Conservation (phyloP, 208 protist genomes). For the Vickermania spadyakhi region DNA sequence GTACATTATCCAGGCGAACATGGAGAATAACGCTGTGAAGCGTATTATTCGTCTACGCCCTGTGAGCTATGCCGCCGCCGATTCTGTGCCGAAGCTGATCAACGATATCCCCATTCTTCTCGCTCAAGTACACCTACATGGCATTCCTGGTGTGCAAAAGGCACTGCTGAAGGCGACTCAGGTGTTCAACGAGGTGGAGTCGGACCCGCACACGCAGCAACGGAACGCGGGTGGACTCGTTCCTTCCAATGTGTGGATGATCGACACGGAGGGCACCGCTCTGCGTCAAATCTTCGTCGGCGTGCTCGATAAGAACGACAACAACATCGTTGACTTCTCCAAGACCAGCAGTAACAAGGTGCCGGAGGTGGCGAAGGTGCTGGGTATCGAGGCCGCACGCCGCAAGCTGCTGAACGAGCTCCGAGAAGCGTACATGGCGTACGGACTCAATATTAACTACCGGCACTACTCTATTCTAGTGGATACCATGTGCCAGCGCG, state of each 20-base stretch:
- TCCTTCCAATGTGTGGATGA: slow-evolving; percentile 86
- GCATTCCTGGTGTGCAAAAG: slow-evolving; percentile 95
- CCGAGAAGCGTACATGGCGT: slow-evolving; percentile 89
- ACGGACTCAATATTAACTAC: slow-evolving; percentile 99
- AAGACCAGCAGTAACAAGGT: slow-evolving; percentile 97
- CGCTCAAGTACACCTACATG: slow-evolving; percentile 76
- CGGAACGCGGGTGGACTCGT: slow-evolving; percentile 32
- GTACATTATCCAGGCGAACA: slow-evolving; percentile 81
- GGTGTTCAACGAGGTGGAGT: slow-evolving; percentile 39
- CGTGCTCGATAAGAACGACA: slow-evolving; percentile 93
- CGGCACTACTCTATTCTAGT: slow-evolving; percentile 96
- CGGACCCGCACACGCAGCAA: slow-evolving; percentile 8
- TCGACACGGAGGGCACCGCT: slow-evolving; percentile 95
- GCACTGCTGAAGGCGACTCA: slow-evolving; percentile 61
- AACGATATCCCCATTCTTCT: slow-evolving; percentile 56
- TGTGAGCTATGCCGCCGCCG: slow-evolving; percentile 24
- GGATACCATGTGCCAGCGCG: slow-evolving; percentile 98
- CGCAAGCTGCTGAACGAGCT: slow-evolving; percentile 84
- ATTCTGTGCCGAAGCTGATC: slow-evolving; percentile 57
- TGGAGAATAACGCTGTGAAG: slow-evolving; percentile 88
- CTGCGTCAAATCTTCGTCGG: slow-evolving; percentile 91
- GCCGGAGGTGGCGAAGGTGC: slow-evolving; percentile 93
- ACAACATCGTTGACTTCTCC: slow-evolving; percentile 90
- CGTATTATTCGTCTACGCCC: slow-evolving; percentile 91
- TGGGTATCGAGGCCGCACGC: slow-evolving; percentile 91